Evolutionary conservation across 257 asterid genomes (phyloP).

Genomic region (Echites panduratus): DNA sequence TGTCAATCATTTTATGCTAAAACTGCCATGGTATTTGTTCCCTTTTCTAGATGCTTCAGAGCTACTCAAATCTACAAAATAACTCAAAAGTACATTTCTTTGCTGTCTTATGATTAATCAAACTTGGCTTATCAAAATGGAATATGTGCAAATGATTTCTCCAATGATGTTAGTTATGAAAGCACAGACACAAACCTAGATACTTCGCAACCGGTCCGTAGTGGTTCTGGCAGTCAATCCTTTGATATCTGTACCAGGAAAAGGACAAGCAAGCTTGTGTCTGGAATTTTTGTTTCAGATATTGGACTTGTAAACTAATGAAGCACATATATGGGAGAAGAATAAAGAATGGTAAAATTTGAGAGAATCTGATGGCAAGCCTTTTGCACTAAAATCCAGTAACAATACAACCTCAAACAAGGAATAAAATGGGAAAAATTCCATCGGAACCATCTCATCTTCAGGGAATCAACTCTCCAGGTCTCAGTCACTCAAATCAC

Average conservation of each 20-base stretch:
- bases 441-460: background rate
- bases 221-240: conserved; percentile 67
- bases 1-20: background rate
- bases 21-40: background rate
- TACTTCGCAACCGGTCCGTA: conserved; percentile 48
- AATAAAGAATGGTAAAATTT: background rate
- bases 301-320: background rate
- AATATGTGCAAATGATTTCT: background rate
- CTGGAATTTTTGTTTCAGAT: conserved; percentile 11
- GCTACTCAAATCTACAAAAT: background rate
- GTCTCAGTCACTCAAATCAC: background rate
- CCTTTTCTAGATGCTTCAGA: background rate
- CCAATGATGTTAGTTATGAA: background rate
- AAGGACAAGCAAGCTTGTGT: conserved; percentile 12
- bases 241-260: conserved; percentile 49
- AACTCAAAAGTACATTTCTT: background rate
- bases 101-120: background rate
- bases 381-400: too few relatives aligned
- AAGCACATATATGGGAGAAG: background rate
- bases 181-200: conserved; percentile 42
- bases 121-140: background rate
- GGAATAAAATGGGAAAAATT: background rate
- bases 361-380: background rate
- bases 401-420: too few relatives aligned
- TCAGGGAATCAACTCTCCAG: background rate